phyloP scores from a whole-genome alignment of 306 rosid species.

The Herpetospermum pedunculosum region DNA sequence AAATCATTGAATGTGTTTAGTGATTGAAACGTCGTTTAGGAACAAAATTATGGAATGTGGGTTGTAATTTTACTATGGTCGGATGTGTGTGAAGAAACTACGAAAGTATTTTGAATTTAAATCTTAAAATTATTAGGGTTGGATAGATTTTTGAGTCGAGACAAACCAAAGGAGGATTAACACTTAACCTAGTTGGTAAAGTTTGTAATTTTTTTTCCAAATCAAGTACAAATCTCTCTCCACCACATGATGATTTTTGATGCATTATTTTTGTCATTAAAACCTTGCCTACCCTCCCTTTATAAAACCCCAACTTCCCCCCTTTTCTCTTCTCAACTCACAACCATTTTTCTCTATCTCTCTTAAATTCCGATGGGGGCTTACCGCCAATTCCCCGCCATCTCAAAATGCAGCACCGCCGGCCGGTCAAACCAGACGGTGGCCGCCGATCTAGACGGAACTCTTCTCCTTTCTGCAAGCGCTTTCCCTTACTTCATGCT shows the following conservation, averaged over 20 bases:
- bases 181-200: neutral
- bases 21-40: no score
- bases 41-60: no score
- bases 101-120: no score
- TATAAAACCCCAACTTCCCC: neutral
- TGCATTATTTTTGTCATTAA: neutral
- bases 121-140: no score
- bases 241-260: neutral
- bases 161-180: no score
- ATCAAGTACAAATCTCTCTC: neutral
- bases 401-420: constrained; percentile 49
- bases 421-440: constrained; percentile 60
- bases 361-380: constrained; percentile 33
- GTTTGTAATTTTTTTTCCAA: neutral
- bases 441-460: constrained; percentile 79
- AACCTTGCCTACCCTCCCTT: neutral
- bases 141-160: no score
- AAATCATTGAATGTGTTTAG: no score
- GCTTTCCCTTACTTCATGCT: constrained; percentile 95
- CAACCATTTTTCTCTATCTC: neutral
- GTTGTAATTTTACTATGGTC: no score
- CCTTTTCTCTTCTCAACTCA: constrained; percentile 8
- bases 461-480: constrained; percentile 46
- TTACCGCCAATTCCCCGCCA: constrained; percentile 36
- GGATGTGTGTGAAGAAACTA: no score